These are phyloP conservation scores for Russula dissimulans DNA, from an alignment of 768 basidiomycete genomes.

Conservation along the genomic window DNA sequence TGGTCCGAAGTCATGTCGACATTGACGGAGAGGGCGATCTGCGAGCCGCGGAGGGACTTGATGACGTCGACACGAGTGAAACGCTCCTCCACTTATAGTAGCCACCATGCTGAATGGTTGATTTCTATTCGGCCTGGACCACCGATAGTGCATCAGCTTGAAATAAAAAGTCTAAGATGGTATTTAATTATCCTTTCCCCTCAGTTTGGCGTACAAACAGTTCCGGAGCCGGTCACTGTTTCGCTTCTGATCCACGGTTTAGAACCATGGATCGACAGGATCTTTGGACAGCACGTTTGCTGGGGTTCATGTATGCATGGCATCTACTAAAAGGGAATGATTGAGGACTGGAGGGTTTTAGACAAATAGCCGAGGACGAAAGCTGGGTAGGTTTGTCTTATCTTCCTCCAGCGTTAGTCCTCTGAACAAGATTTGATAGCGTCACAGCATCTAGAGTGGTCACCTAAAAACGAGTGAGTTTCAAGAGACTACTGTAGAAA, in stretches of 20 bases:
- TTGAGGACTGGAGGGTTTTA: not conserved
- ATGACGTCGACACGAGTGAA: slow-evolving; percentile 5
- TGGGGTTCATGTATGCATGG: too few relatives aligned
- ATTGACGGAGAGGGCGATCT: not conserved
- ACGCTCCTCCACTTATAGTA: not conserved
- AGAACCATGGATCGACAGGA: not conserved
- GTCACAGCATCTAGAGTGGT: too few relatives aligned
- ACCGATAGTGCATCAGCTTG: not conserved
- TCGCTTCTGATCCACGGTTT: not conserved
- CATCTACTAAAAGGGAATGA: not conserved
- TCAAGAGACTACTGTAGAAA: too few relatives aligned
- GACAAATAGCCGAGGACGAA: too few relatives aligned
- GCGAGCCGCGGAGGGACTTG: not conserved
- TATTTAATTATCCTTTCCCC: not conserved
- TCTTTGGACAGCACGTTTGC: not conserved
- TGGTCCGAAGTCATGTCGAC: not conserved
- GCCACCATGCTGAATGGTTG: not conserved
- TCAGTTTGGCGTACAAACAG: not conserved
- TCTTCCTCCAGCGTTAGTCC: too few relatives aligned
- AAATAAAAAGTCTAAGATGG: not conserved
- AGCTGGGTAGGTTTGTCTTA: too few relatives aligned
- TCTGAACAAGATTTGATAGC: too few relatives aligned
- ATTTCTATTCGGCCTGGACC: not conserved
- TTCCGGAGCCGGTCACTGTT: not conserved
- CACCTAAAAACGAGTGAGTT: too few relatives aligned